Percentiles rank a stretch among this genome's conserved stretches.
phyloP scores from a whole-genome alignment of 2,329 filamentous ascomycete genomes.

The Fusarium sp. region DNA sequence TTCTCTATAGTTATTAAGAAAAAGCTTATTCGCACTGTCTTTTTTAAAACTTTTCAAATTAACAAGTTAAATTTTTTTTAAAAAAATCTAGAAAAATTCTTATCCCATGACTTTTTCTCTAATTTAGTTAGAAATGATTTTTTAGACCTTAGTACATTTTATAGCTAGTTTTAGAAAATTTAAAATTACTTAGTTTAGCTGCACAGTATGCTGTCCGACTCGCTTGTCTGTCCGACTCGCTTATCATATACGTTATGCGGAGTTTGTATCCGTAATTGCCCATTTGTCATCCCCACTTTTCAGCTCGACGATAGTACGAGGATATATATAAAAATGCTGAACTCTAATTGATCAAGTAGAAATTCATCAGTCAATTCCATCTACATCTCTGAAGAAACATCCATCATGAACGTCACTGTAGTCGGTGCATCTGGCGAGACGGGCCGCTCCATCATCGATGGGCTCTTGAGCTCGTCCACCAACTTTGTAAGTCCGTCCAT shows the following conservation, averaged over 20 bases:
- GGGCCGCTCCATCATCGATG: slow-evolving; percentile 26
- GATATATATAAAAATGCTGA: not conserved
- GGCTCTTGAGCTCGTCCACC: slow-evolving; percentile 11
- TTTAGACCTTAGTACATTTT: too few species aligned
- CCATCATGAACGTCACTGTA: slow-evolving; percentile 32
- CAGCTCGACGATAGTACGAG: not conserved
- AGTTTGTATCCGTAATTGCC: not conserved
- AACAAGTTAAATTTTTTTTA: too few species aligned
- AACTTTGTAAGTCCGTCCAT: slow-evolving; percentile 17
- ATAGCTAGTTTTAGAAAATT: too few species aligned
- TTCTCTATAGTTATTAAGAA: too few species aligned
- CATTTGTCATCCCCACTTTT: not conserved
- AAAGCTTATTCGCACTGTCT: too few species aligned
- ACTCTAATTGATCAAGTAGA: not conserved
- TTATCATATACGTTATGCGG: not conserved
- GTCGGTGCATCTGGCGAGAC: slow-evolving; percentile 34
- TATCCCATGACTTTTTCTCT: too few species aligned
- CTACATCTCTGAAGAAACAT: not conserved
- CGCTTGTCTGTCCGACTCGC: too few species aligned
- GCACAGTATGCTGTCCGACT: too few species aligned
- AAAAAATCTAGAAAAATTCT: too few species aligned
- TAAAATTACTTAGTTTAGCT: too few species aligned
- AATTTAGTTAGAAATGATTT: too few species aligned
- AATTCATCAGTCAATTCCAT: not conserved
- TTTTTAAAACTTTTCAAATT: too few species aligned